phyloP scores from a whole-genome alignment of 1,139 yeast species.

The Martiniozyma asiatica region DNA sequence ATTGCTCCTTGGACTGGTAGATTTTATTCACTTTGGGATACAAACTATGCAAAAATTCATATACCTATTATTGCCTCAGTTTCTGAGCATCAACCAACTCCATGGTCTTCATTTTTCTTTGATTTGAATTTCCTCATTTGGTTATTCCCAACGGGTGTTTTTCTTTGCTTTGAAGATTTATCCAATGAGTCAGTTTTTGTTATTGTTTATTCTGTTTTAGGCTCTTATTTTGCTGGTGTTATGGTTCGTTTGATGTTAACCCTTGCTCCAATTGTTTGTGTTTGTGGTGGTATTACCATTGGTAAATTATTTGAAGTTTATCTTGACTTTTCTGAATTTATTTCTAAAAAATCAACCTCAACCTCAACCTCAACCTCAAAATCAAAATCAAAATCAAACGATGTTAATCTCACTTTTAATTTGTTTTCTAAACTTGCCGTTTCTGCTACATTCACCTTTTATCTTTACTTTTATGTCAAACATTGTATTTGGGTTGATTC shows the following conservation, averaged over 20 bases:
- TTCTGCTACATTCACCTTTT: conserved; percentile 57
- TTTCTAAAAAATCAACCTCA: conserved; percentile 16
- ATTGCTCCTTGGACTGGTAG: conserved; percentile 99
- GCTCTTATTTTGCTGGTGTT: conserved; percentile 97
- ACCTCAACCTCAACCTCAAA: no score
- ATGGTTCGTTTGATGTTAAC: conserved; percentile 98
- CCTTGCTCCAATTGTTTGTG: conserved; percentile 91
- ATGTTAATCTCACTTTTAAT: conserved; percentile 17
- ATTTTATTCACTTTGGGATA: conserved; percentile 97
- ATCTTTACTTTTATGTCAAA: conserved; percentile 71
- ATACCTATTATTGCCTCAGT: conserved; percentile 98
- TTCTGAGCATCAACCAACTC: conserved; percentile 98
- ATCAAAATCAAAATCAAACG: no score
- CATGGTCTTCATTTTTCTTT: conserved; percentile 97
- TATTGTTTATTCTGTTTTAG: conserved; percentile 79
- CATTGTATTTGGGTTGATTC: conserved; percentile 98
- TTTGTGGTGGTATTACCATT: conserved; percentile 76
- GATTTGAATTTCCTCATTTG: conserved; percentile 88
- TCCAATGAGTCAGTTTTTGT: conserved; percentile 88
- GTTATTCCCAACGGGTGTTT: conserved; percentile 98
- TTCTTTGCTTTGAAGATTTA: conserved; percentile 78
- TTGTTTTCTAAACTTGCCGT: conserved; percentile 51
- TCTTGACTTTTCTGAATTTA: conserved; percentile 47
- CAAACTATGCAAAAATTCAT: conserved; percentile 92
- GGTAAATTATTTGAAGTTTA: conserved; percentile 79